phyloP scores from a whole-genome alignment of 129 eudicot species.

The sunflower (Helianthus annuus) region DNA sequence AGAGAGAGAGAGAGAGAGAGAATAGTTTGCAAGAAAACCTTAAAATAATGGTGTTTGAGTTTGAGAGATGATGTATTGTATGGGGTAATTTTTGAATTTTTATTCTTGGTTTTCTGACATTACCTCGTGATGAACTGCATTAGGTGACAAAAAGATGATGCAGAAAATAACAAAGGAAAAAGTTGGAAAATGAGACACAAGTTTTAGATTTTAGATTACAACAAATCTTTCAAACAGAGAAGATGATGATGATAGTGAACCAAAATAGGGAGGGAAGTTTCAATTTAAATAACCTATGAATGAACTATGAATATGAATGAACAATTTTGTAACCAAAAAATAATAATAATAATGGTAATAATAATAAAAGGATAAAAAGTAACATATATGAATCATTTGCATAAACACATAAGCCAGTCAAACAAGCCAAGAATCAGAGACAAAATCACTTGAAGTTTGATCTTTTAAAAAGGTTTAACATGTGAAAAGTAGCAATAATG shows the following conservation, averaged over 20 bases:
- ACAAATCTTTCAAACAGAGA: constrained; percentile 24
- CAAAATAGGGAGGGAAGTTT: constrained; percentile 29
- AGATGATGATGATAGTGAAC: constrained; percentile 4
- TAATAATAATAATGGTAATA: not conserved
- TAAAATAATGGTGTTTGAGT: constrained; percentile 43
- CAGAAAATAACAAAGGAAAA: constrained; percentile 49
- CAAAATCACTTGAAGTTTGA: constrained; percentile 31
- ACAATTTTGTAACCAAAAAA: no score
- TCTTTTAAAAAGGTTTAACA: constrained; percentile 19
- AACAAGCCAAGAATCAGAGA: constrained; percentile 40
- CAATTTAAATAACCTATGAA: constrained; percentile 19
- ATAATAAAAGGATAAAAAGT: constrained; percentile 22
- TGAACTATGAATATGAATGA: no score
- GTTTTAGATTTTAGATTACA: constrained; percentile 19
- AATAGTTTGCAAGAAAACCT: constrained; percentile 33
- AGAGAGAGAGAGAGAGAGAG: no score
- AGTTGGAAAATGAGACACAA: constrained; percentile 34
- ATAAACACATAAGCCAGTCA: constrained; percentile 32
- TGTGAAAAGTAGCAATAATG: constrained; percentile 38
- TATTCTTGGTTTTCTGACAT: constrained; percentile 58
- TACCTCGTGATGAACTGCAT: constrained; percentile 77
- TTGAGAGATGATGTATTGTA: constrained; percentile 40
- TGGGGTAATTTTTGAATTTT: constrained; percentile 29
- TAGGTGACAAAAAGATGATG: constrained; percentile 68
- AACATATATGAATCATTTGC: constrained; percentile 40